Conservation (phyloP, 495 filamentous ascomycete species). For the Cercophora scortea region DNA sequence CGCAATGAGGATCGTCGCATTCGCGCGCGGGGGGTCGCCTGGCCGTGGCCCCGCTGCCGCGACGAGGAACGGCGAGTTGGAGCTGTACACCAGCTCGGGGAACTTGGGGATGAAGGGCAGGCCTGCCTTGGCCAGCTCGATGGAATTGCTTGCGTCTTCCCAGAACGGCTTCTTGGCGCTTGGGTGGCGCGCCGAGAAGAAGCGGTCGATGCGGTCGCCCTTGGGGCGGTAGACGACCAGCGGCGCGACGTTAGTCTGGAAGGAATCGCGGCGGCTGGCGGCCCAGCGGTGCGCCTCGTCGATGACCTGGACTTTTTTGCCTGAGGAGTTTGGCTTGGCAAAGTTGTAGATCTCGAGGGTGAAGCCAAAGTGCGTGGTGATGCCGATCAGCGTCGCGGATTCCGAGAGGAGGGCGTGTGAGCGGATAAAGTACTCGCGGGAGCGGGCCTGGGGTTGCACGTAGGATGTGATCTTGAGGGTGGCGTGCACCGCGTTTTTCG, state of each 20-base stretch:
- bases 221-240: constrained; percentile 22
- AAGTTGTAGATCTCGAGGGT: constrained; percentile 24
- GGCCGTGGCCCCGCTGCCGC: constrained; percentile 20
- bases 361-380: constrained; percentile 22
- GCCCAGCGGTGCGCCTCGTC: constrained; percentile 25
- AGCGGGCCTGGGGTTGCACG: constrained; percentile 16
- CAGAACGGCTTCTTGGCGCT: constrained; percentile 16
- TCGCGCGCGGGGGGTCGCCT: constrained; percentile 10
- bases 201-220: constrained; percentile 19
- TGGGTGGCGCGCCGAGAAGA: constrained; percentile 15
- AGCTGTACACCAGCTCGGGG: constrained; percentile 20
- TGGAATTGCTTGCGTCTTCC: constrained; percentile 16
- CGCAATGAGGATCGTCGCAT: constrained; percentile 17
- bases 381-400: constrained; percentile 14
- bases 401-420: constrained; percentile 22
- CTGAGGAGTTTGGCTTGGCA: constrained; percentile 8
- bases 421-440: constrained; percentile 23
- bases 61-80: constrained; percentile 16
- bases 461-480: constrained; percentile 22
- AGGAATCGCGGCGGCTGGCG: constrained; percentile 13
- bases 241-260: constrained; percentile 13
- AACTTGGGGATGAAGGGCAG: constrained; percentile 23
- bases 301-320: constrained; percentile 21
- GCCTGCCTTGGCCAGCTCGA: constrained; percentile 12
- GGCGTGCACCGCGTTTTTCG: constrained; percentile 13